Evolutionary conservation across 2,329 filamentous ascomycete genomes (phyloP).

Genomic region (Aureobasidium sp.): DNA sequence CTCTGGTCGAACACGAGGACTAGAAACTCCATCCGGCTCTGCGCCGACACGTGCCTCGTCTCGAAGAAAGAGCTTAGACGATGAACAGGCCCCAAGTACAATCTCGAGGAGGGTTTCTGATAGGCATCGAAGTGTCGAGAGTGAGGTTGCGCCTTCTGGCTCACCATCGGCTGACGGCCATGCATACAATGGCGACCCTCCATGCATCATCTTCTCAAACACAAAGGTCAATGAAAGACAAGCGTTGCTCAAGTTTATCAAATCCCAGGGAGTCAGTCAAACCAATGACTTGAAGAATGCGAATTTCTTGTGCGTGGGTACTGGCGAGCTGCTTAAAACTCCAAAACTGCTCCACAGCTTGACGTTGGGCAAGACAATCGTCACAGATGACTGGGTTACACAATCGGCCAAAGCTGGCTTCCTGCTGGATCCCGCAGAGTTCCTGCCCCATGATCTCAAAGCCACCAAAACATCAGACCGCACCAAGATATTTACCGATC

Average conservation of each 20-base stretch:
- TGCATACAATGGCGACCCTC: not conserved
- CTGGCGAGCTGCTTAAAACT: constrained; percentile 1
- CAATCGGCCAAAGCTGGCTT: not conserved
- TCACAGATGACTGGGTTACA: constrained; percentile 8
- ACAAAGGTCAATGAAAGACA: not conserved
- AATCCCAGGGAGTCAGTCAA: not conserved
- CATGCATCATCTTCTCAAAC: constrained; percentile 4
- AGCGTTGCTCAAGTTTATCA: not conserved
- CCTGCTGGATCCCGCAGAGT: not conserved
- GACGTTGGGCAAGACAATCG: constrained; percentile 1
- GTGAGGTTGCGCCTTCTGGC: not conserved
- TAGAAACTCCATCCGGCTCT: not conserved
- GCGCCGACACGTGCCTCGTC: not conserved
- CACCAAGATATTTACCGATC: not conserved
- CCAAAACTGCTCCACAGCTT: constrained; percentile 10
- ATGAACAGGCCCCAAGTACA: not conserved
- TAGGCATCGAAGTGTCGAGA: not conserved
- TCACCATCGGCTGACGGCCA: not conserved
- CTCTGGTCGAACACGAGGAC: not conserved
- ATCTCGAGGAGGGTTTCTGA: constrained; percentile 1
- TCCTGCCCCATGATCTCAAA: not conserved
- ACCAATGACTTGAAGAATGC: not conserved
- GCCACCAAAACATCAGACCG: not conserved
- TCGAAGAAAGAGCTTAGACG: not conserved
- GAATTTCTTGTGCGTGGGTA: constrained; percentile 5